These are phyloP conservation scores for Phytophthora pluvialis DNA, from an alignment of 352 stramenopile species.

Conservation along the genomic window DNA sequence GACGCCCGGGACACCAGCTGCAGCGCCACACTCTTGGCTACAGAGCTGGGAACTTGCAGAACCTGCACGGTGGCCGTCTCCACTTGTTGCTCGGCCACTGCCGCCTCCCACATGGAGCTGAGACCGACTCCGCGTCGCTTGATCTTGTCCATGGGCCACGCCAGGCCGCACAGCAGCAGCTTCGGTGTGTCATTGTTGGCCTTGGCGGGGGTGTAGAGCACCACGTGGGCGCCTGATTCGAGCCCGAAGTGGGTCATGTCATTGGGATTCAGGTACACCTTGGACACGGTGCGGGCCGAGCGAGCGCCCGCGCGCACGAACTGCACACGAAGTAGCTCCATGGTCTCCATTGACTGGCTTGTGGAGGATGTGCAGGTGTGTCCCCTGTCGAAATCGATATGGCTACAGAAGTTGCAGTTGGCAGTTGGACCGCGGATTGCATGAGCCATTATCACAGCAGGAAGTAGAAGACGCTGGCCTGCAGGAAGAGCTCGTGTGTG, in stretches of 20 bases:
- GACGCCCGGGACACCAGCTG: conserved; percentile 46
- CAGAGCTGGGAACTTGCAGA: conserved; percentile 19
- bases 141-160: conserved; percentile 79
- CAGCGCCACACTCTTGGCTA: conserved; percentile 41
- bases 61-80: conserved; percentile 38
- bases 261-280: conserved; percentile 69
- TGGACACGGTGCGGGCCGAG: conserved; percentile 62
- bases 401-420: conserved; percentile 1
- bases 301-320: conserved; percentile 66
- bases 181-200: not conserved
- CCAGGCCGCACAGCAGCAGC: conserved; percentile 67
- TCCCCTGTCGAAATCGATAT: conserved; percentile 25
- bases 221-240: conserved; percentile 48
- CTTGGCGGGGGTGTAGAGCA: conserved; percentile 26
- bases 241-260: conserved; percentile 55
- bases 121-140: conserved; percentile 66
- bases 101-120: conserved; percentile 76
- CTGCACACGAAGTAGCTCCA: conserved; percentile 51
- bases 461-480: conserved; percentile 20
- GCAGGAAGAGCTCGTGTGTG: conserved; percentile 22
- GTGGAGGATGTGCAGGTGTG: conserved; percentile 5
- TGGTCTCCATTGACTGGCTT: conserved; percentile 22
- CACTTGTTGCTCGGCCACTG: conserved; percentile 31
- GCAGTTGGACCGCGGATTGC: not conserved
- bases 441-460: conserved; percentile 17